Evolutionary conservation across 805 yeast species (phyloP).

Genomic region (Starmerella sirachaensis): DNA sequence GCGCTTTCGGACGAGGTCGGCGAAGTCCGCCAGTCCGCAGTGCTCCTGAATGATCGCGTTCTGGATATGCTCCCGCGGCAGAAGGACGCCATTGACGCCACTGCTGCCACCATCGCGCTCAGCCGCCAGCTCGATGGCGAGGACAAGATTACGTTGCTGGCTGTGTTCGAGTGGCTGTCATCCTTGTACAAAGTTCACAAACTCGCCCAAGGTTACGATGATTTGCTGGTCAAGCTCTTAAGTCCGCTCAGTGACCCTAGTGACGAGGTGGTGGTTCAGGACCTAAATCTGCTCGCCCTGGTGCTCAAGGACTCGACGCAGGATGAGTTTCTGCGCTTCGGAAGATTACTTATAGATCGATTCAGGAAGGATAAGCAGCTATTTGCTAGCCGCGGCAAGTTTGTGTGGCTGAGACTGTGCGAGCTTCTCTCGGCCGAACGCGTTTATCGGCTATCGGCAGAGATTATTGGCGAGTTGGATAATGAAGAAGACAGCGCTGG

Average conservation of each 20-base stretch:
- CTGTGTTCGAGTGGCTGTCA: conserved; percentile 81
- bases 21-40: conserved; percentile 42
- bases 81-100: conserved; percentile 34
- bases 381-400: conserved; percentile 63
- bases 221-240: conserved; percentile 33
- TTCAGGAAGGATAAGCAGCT: conserved; percentile 59
- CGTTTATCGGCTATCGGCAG: conserved; percentile 68
- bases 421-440: conserved; percentile 69
- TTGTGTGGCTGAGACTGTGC: conserved; percentile 74
- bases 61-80: conserved; percentile 39
- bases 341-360: conserved; percentile 54
- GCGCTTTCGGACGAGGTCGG: conserved; percentile 44
- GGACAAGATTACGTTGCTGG: conserved; percentile 68
- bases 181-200: conserved; percentile 49
- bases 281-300: conserved; percentile 57
- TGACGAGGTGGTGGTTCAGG: conserved; percentile 65
- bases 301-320: conserved; percentile 63
- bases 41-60: conserved; percentile 44
- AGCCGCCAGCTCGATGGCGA: conserved; percentile 61
- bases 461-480: no score
- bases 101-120: conserved; percentile 56
- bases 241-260: conserved; percentile 64
- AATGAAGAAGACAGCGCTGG: conserved; percentile 36
- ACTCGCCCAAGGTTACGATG: conserved; percentile 34
- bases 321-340: conserved; percentile 60